Conservation (phyloP, 345 rosid genomes). For the Eucalyptus lansdowneana region DNA sequence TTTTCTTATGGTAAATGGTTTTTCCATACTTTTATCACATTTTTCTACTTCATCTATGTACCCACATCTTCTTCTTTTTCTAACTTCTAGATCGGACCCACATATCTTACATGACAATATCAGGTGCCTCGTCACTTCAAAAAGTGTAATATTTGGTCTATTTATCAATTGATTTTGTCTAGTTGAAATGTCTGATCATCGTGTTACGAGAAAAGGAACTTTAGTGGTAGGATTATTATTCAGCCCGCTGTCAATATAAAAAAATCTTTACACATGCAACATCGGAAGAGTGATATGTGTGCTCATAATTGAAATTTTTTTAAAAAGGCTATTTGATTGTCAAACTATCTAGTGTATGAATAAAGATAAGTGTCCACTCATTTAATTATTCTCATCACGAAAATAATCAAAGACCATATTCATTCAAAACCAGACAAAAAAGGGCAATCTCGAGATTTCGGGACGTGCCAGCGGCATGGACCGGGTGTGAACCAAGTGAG, state of each 20-base stretch:
- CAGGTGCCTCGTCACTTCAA: neutral
- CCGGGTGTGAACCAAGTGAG: neutral
- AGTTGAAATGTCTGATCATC: neutral
- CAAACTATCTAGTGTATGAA: neutral
- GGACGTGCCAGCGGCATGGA: neutral
- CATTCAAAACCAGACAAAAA: neutral
- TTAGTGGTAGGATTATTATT: neutral
- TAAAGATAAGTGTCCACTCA: neutral
- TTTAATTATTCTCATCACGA: neutral
- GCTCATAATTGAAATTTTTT: neutral
- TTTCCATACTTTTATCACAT: neutral
- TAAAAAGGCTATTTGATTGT: rapidly evolving
- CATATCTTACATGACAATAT: neutral
- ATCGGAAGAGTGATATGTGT: neutral
- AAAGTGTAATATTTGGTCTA: neutral
- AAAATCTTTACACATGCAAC: neutral
- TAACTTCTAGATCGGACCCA: neutral
- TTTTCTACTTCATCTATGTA: neutral
- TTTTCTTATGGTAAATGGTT: neutral
- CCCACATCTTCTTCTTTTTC: neutral
- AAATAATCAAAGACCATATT: neutral
- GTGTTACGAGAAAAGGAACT: neutral
- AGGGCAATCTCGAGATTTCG: neutral
- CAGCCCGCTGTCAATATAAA: neutral
- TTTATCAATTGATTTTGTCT: neutral